A percentile compares a stretch with the other conserved stretches of the same genome.
Evolutionary conservation across 257 asterid species (phyloP).

Genomic region (Solanum habrochaites): DNA sequence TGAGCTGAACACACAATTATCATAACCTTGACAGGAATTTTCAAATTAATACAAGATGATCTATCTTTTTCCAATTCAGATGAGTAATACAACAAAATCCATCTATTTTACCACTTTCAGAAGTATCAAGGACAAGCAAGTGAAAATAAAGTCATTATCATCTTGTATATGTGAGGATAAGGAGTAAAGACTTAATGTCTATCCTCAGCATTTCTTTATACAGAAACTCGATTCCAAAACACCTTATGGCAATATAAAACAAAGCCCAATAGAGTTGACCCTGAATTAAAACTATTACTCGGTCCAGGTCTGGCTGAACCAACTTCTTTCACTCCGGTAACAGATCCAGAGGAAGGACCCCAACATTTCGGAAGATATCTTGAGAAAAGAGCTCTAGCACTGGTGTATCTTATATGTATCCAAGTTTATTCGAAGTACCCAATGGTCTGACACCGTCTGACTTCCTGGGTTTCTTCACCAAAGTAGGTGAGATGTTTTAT

Average conservation of each 20-base stretch:
- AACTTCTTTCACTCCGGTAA: not conserved
- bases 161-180: not conserved
- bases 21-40: constrained; percentile 34
- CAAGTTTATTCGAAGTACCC: not conserved
- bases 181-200: not conserved
- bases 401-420: not conserved
- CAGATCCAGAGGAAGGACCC: not conserved
- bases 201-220: not conserved
- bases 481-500: not conserved
- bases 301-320: not conserved
- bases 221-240: not conserved
- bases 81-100: not conserved
- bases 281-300: not conserved
- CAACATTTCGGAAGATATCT: not conserved
- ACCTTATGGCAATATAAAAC: not conserved
- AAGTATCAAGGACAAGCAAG: not conserved
- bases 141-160: not conserved
- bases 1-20: constrained; percentile 82
- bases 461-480: not conserved
- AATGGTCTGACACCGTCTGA: not conserved
- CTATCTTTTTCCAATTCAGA: not conserved
- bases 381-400: not conserved
- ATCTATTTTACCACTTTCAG: not conserved
- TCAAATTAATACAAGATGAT: not conserved
- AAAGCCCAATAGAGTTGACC: not conserved